Evolutionary conservation across 805 yeast genomes (phyloP).

Genomic region (Monosporozyma solicola): DNA sequence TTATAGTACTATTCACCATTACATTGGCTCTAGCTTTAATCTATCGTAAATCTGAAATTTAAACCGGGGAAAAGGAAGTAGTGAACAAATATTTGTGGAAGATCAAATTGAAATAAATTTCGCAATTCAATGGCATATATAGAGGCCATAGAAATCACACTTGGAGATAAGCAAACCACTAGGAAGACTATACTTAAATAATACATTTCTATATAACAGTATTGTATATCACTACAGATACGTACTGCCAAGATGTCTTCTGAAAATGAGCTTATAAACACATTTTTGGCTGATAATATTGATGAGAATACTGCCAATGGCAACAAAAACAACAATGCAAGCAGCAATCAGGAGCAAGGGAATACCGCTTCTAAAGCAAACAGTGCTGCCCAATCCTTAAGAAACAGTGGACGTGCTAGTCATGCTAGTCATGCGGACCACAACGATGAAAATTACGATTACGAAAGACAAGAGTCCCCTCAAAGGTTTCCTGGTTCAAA

Average conservation of each 20-base stretch:
- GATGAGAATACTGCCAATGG: not conserved
- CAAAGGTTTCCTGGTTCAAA: constrained; percentile 3
- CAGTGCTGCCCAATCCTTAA: not conserved
- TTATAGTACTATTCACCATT: too few species aligned
- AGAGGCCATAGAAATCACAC: not conserved
- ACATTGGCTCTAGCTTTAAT: too few species aligned
- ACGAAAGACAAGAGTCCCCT: constrained; percentile 16
- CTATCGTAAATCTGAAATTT: too few species aligned
- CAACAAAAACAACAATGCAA: not conserved
- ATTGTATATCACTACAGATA: not conserved
- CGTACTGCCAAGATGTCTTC: not conserved
- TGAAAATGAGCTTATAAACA: not conserved
- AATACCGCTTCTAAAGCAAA: not conserved
- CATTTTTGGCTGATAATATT: not conserved
- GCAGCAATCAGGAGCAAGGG: not conserved
- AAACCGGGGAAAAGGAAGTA: too few species aligned
- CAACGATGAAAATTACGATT: constrained; percentile 12
- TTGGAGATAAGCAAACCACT: not conserved
- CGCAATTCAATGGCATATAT: not conserved
- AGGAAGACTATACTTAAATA: not conserved
- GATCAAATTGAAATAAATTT: too few species aligned
- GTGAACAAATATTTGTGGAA: too few species aligned
- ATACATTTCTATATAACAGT: not conserved
- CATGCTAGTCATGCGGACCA: not conserved
- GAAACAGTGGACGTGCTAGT: not conserved